Percentiles rank a stretch among this genome's conserved stretches.
Conservation (phyloP, 768 basidiomycete species). For the Lactifluus subvellereus region DNA sequence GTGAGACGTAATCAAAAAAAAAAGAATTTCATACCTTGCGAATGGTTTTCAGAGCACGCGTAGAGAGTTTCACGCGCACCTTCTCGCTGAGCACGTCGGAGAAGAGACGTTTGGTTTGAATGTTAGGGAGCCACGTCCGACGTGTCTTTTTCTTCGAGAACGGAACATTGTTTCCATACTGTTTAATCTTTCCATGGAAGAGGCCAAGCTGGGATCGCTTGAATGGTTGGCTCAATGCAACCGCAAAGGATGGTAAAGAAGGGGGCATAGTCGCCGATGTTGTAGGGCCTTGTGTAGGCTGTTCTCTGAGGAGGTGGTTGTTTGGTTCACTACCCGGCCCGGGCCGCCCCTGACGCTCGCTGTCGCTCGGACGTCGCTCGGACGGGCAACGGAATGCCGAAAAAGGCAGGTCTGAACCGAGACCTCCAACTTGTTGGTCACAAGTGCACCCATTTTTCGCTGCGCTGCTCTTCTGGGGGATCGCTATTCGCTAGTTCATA, state of each 20-base stretch:
- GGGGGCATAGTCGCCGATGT: conserved; percentile 31
- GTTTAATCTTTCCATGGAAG: conserved; percentile 75
- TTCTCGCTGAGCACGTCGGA: conserved; percentile 57
- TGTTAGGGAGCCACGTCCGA: conserved; percentile 83
- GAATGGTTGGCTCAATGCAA: conserved; percentile 56
- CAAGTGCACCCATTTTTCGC: neutral
- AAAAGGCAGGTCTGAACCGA: conserved; percentile 17
- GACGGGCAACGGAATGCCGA: neutral
- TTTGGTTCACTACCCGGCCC: neutral
- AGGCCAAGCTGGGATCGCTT: conserved; percentile 78
- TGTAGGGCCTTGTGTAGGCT: too few relatives aligned
- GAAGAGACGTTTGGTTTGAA: conserved; percentile 67
- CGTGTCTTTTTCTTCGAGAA: conserved; percentile 86
- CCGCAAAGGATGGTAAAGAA: conserved; percentile 29
- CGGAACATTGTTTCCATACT: conserved; percentile 84
- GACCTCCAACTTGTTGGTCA: neutral
- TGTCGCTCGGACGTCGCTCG: neutral
- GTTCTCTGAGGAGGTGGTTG: neutral
- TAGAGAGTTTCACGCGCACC: conserved; percentile 65
- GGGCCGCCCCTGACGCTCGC: neutral
- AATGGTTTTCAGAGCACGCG: conserved; percentile 72
- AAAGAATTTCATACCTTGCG: conserved; percentile 54
- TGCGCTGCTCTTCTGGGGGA: neutral
- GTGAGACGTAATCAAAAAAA: neutral
- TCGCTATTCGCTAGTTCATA: neutral